These are phyloP conservation scores for Pleurostoma richardsiae DNA, from an alignment of 2,329 filamentous ascomycete species.

Conservation along the genomic window DNA sequence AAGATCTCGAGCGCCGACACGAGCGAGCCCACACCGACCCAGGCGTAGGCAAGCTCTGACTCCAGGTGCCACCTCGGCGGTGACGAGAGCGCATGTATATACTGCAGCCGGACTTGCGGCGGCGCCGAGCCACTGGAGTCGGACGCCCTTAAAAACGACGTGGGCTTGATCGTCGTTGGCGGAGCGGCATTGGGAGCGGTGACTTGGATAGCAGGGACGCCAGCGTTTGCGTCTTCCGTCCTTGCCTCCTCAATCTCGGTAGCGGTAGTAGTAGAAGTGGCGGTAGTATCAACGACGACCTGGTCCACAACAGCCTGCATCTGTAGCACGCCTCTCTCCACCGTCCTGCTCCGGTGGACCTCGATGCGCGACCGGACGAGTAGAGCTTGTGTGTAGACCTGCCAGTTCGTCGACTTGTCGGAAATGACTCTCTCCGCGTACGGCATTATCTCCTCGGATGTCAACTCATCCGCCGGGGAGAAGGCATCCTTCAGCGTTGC, in stretches of 20 bases:
- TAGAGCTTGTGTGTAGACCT: slow-evolving; percentile 91
- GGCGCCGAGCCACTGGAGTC: slow-evolving; percentile 74
- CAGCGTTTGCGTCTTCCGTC: slow-evolving; percentile 20
- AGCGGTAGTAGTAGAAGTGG: background rate
- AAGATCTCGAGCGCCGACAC: slow-evolving; percentile 93
- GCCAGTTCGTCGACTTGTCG: slow-evolving; percentile 93
- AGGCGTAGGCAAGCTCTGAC: slow-evolving; percentile 86
- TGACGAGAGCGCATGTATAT: slow-evolving; percentile 77
- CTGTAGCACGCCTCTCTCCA: slow-evolving; percentile 86
- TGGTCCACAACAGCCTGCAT: slow-evolving; percentile 95
- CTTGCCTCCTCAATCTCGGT: slow-evolving; percentile 23
- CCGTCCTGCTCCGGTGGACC: slow-evolving; percentile 76
- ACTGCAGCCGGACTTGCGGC: slow-evolving; percentile 69
- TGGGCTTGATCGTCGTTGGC: slow-evolving; percentile 40
- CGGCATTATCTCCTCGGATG: slow-evolving; percentile 87
- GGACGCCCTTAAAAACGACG: slow-evolving; percentile 75
- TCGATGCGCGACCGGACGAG: slow-evolving; percentile 88
- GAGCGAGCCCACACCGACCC: slow-evolving; percentile 83
- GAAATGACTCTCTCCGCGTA: slow-evolving; percentile 85
- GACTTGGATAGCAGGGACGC: slow-evolving; percentile 41
- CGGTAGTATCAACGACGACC: slow-evolving; percentile 77
- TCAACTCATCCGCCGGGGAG: slow-evolving; percentile 77
- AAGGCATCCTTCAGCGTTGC: slow-evolving; percentile 84
- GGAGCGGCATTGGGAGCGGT: slow-evolving; percentile 22
- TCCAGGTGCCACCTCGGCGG: slow-evolving; percentile 93